phyloP scores from a whole-genome alignment of 2,329 filamentous ascomycete genomes.

The Diaporthe caulivora region DNA sequence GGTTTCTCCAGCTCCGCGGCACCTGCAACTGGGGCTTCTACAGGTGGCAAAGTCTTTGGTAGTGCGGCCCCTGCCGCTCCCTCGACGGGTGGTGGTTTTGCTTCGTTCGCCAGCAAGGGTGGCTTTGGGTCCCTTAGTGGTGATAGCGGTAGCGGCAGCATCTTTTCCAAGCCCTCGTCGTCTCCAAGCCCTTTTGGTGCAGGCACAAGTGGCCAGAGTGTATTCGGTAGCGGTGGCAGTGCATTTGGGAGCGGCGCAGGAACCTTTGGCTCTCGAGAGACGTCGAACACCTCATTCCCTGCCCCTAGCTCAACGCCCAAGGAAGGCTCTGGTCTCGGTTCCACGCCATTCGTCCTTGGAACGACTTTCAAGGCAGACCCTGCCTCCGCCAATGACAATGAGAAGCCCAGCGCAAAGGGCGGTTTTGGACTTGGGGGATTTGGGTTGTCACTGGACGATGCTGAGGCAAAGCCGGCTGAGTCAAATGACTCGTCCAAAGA shows the following conservation, averaged over 20 bases:
- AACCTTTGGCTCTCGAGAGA: slow-evolving; percentile 45
- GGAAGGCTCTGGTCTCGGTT: slow-evolving; percentile 56
- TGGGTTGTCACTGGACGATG: slow-evolving; percentile 66
- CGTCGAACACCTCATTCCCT: slow-evolving; percentile 55
- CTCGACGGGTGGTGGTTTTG: slow-evolving; percentile 59
- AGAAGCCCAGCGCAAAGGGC: slow-evolving; percentile 58
- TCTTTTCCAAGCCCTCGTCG: slow-evolving; percentile 56
- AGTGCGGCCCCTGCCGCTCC: slow-evolving; percentile 45
- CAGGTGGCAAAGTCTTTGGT: slow-evolving; percentile 53
- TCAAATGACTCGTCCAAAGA: slow-evolving; percentile 54
- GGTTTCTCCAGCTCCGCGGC: slow-evolving; percentile 56
- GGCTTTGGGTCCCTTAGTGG: slow-evolving; percentile 66
- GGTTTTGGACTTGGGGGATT: slow-evolving; percentile 71
- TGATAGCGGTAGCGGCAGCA: slow-evolving; percentile 49
- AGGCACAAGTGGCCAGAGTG: slow-evolving; percentile 38
- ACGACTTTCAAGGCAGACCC: slow-evolving; percentile 77
- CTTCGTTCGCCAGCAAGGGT: slow-evolving; percentile 65
- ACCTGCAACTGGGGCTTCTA: slow-evolving; percentile 51
- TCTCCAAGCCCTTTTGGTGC: slow-evolving; percentile 48
- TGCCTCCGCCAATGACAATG: slow-evolving; percentile 69
- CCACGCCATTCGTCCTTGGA: slow-evolving; percentile 74
- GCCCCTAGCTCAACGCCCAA: slow-evolving; percentile 53
- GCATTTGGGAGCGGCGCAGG: slow-evolving; percentile 30
- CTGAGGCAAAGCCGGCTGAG: slow-evolving; percentile 50
- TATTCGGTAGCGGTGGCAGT: slow-evolving; percentile 25